Base-by-base conservation (phyloP, 1,284 basidiomycete genomes). In the Inonotus hispidus region DNA sequence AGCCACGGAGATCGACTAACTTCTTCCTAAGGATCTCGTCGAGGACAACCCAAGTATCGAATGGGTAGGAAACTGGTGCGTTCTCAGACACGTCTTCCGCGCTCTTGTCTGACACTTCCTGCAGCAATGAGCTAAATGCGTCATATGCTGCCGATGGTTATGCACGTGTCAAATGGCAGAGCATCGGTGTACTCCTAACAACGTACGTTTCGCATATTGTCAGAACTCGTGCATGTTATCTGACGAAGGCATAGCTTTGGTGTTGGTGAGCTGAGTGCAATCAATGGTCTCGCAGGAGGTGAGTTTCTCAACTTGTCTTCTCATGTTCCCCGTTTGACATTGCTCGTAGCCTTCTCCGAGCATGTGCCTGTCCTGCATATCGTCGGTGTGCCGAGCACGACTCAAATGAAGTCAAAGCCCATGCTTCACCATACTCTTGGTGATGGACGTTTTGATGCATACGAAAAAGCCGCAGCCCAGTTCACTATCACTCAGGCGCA, bases 71-170 rank as follows among this genome's bases (percentile, higher is more conserved):
- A 93, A 95, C 72, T 91, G 93, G 88, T 87, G 68, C 50, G 71
- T 37, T 6, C 13, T 13, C 38, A 1, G n/a, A 3, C 46, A 47
- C 23, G 27, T 32, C 27, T 32, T 35, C 13, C 13, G n/a, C 1
- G 11, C 43, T 29, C 59, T 47, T 14, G 23, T 47, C 45, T n/a
- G 8, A 52, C 13, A 25, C 11, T 50, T 13, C 27, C 16, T 37
- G 45, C 63, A 90, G 91, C 68, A 94, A 95, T 67, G 92, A 95
- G 71, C 79, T 95, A 55, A 92, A 93, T 66, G 89, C 91, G 0
- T 79, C 92, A 0, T 97, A 97, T 71, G 93, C 93, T n/a, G 92
- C 92, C 0, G 95, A 98, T 70, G 95, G 95, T 21, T 97, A 97
- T 70, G 91, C 95, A 32, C 84, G 95, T 58, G 85, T 94, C 55